Percentiles rank a stretch among this genome's conserved stretches.
These are phyloP conservation scores for Thermomyces lanuginosus DNA, from an alignment of 2,329 filamentous ascomycete species.

Conservation along the genomic window DNA sequence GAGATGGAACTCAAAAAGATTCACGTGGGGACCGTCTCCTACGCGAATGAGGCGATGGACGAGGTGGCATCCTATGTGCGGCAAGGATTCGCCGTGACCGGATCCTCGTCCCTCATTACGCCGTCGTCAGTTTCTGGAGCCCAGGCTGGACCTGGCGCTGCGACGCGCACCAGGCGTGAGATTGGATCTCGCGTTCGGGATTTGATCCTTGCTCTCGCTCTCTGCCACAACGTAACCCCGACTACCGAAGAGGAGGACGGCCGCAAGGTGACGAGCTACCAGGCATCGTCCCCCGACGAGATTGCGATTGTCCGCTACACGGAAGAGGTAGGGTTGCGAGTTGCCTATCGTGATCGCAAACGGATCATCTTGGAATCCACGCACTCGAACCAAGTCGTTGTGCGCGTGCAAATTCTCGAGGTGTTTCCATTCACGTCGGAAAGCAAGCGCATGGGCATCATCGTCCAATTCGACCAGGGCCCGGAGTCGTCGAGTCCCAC, in stretches of 20 bases:
- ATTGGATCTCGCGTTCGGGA: slow-evolving; percentile 88
- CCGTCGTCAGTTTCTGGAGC: slow-evolving; percentile 55
- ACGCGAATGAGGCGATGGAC: slow-evolving; percentile 97
- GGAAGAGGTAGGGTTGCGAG: slow-evolving; percentile 71
- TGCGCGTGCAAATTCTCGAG: slow-evolving; percentile 76
- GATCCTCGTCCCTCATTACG: slow-evolving; percentile 46
- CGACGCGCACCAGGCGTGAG: slow-evolving; percentile 75
- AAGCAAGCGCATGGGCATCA: slow-evolving; percentile 94
- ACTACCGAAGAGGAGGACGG: slow-evolving; percentile 73
- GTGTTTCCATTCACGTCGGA: slow-evolving; percentile 97
- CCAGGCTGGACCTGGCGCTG: slow-evolving; percentile 39
- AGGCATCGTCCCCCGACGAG: slow-evolving; percentile 93
- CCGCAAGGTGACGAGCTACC: slow-evolving; percentile 63
- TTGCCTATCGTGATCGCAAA: slow-evolving; percentile 73
- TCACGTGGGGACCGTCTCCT: slow-evolving; percentile 93
- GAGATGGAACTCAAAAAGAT: slow-evolving; percentile 99
- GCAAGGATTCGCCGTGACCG: slow-evolving; percentile 53
- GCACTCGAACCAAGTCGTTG: slow-evolving; percentile 54
- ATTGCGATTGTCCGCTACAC: slow-evolving; percentile 97
- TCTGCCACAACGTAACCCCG: slow-evolving; percentile 96
- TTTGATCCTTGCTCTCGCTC: slow-evolving; percentile 73
- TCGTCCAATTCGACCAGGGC: slow-evolving; percentile 65
- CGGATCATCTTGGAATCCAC: slow-evolving; percentile 68
- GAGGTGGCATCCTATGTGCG: slow-evolving; percentile 76
- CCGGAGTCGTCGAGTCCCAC: slow-evolving; percentile 33